Evolutionary conservation across 257 asterid species (phyloP), one percentile per base, ranked within the genome.

Genomic region (Coffea eugenioides): DNA sequence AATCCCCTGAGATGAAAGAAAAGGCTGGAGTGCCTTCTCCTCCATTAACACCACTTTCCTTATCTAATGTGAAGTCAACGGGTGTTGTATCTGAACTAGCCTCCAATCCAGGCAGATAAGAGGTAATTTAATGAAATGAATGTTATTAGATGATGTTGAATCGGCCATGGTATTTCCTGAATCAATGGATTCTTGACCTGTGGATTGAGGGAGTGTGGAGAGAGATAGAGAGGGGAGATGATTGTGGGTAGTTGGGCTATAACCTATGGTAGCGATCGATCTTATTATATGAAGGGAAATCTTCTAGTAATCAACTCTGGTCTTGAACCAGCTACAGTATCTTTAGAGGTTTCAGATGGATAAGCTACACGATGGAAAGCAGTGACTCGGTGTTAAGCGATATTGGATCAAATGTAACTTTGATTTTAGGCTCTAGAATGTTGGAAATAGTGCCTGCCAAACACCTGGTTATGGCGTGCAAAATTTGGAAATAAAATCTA

Each of bases 1-100:
- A 86, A 82, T 86, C 94, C 67, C 87, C 90, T 77, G 84, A 79
- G 76, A 74, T 84, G 71, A 83, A 84, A 85, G 88, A 85, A 77
- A 89, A 85, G 70, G 76, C 73, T 20, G 95, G 69, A 61, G 86
- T 83, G 80, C 69, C 86, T 51, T 95, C 98, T 59, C 98, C 99
- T 82, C 94, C 99, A 31, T 83, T 93, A 51, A 91, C 97, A 15
- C 99, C 98, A 54, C 83, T 95, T 31, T 85, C 93, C 79, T 82
- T 93, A 61, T 87, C 94, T 69, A 90, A 88, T 80, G 70, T 90
- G 86, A 87, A 87, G 84, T 82, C 96, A 71, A 85, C 87, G 18
- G 52, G 80, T 54, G 66, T 76, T 67, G 69, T 77, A 73, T 52
- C 86, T 23, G 84, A 82, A 77, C 80, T 82, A 31, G 75, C 74